Evolutionary conservation across 225 moss, liverwort and hornwort genomes (phyloP).

Genomic region (Takakia lepidozioides): DNA sequence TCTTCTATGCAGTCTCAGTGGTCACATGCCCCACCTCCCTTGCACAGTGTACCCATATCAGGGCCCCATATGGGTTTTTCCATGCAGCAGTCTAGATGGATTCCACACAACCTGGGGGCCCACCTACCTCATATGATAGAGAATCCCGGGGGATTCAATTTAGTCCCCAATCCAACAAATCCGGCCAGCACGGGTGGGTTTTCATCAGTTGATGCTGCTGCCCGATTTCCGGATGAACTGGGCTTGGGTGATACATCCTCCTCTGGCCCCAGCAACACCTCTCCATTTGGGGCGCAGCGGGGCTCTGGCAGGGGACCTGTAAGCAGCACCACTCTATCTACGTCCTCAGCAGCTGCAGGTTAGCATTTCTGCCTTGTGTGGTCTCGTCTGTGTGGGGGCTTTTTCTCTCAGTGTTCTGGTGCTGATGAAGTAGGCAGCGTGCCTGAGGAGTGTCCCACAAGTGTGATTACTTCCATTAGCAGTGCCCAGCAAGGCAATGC

Average conservation of each 20-base stretch:
- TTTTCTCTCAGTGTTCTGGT: too few relatives aligned
- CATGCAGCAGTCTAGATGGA: slow-evolving; percentile 80
- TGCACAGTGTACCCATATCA: slow-evolving; percentile 74
- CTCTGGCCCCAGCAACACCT: slow-evolving; percentile 49
- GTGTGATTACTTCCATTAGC: too few relatives aligned
- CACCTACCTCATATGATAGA: too few relatives aligned
- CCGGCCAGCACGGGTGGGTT: slow-evolving; percentile 64
- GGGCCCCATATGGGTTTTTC: slow-evolving; percentile 63
- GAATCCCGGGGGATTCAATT: slow-evolving; percentile 65
- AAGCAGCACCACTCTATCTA: slow-evolving; percentile 32
- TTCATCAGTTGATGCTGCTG: slow-evolving; percentile 80
- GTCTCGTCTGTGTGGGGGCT: too few relatives aligned
- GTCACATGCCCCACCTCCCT: slow-evolving; percentile 78
- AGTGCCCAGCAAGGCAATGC: too few relatives aligned
- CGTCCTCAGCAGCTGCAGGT: slow-evolving; percentile 44
- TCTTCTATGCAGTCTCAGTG: slow-evolving; percentile 70
- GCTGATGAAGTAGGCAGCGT: too few relatives aligned
- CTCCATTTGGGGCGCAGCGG: slow-evolving; percentile 63
- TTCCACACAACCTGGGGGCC: slow-evolving; percentile 56
- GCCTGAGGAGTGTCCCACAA: too few relatives aligned
- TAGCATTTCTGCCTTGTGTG: slow-evolving; percentile 3
- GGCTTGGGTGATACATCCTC: slow-evolving; percentile 91
- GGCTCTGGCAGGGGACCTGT: slow-evolving; percentile 50
- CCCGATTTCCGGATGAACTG: slow-evolving; percentile 99
- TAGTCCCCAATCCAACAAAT: slow-evolving; percentile 54